Percentiles rank a stretch among this genome's conserved stretches.
Conservation (phyloP, 805 yeast genomes). For the Isabelozyma heimii region DNA sequence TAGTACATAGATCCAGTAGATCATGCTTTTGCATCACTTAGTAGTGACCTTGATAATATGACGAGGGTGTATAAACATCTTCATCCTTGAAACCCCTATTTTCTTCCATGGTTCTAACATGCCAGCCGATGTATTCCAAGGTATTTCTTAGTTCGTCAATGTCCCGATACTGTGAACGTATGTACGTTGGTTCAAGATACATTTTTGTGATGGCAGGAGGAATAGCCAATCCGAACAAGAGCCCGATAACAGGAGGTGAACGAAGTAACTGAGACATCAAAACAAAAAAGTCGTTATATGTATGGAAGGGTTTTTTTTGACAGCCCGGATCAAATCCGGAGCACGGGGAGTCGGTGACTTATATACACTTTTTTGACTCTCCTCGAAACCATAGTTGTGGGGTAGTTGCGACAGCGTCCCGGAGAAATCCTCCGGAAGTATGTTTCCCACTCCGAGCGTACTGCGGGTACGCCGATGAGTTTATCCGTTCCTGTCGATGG, state of each 20-base stretch:
- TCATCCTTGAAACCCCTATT: constrained; percentile 23
- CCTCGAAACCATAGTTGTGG: not conserved
- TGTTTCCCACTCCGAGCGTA: not conserved
- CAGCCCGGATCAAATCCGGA: not conserved
- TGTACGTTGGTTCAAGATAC: constrained; percentile 20
- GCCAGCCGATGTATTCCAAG: constrained; percentile 34
- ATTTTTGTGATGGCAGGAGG: constrained; percentile 30
- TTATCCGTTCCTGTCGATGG: not conserved
- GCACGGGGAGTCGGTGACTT: not conserved
- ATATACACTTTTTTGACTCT: not conserved
- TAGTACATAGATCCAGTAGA: not conserved
- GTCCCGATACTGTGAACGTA: constrained; percentile 23
- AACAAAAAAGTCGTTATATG: not conserved
- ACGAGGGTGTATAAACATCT: constrained; percentile 26
- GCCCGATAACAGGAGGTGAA: constrained; percentile 15
- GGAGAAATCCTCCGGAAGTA: not conserved
- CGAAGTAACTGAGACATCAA: constrained; percentile 7
- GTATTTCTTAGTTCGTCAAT: constrained; percentile 28
- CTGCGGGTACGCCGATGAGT: not conserved
- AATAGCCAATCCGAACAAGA: constrained; percentile 25
- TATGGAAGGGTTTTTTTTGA: not conserved
- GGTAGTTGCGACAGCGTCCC: not conserved
- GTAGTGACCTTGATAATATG: constrained; percentile 19
- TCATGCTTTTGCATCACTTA: not conserved
- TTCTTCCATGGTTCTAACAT: constrained; percentile 30